Evolutionary conservation across 768 basidiomycete species (phyloP).

Genomic region (Macrolepiota fuliginosa): DNA sequence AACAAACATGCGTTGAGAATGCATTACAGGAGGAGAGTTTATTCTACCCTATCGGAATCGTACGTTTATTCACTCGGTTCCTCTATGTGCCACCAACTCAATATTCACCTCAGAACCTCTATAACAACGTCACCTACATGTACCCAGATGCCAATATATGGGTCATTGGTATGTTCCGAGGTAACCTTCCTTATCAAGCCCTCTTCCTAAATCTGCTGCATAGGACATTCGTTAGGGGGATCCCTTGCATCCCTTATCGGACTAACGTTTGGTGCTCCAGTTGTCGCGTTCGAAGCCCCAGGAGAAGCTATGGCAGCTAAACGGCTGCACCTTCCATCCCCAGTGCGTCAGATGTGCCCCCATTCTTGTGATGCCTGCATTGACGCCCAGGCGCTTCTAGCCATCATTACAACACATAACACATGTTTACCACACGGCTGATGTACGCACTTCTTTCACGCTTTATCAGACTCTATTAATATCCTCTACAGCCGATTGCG

Average conservation of each 20-base stretch:
- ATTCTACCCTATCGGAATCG: slow-evolving; percentile 85
- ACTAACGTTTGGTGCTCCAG: slow-evolving; percentile 88
- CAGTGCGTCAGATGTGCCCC: slow-evolving; percentile 45
- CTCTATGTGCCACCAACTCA: neutral
- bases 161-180: slow-evolving; percentile 42
- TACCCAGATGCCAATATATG: slow-evolving; percentile 91
- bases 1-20: slow-evolving; percentile 75
- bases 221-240: slow-evolving; percentile 81
- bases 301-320: slow-evolving; percentile 67
- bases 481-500: slow-evolving; percentile 62
- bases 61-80: slow-evolving; percentile 34
- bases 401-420: slow-evolving; percentile 75
- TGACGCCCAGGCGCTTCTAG: slow-evolving; percentile 28
- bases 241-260: slow-evolving; percentile 82
- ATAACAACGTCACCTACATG: slow-evolving; percentile 88
- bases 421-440: slow-evolving; percentile 90
- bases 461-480: neutral
- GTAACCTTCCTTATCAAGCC: neutral
- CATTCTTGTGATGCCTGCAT: neutral
- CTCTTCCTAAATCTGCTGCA: neutral
- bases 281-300: slow-evolving; percentile 88
- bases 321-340: slow-evolving; percentile 83
- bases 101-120: slow-evolving; percentile 62
- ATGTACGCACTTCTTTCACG: slow-evolving; percentile 37
- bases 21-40: slow-evolving; percentile 78